phyloP scores from a whole-genome alignment of 2,329 filamentous ascomycete genomes.

The Colletotrichum kahawae region DNA sequence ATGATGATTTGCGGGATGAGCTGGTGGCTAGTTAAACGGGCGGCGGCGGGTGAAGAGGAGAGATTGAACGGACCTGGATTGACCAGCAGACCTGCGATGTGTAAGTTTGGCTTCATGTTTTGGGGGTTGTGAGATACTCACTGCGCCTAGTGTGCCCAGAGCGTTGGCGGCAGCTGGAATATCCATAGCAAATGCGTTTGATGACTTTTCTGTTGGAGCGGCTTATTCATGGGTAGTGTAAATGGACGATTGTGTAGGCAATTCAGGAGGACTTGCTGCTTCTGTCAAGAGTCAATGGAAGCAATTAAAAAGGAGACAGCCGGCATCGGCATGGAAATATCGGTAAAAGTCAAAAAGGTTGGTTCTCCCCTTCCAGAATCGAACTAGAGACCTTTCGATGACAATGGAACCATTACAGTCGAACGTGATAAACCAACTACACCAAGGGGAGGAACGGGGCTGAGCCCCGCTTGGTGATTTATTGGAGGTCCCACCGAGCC shows the following conservation, averaged over 20 bases:
- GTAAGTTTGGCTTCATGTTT: conserved; percentile 6
- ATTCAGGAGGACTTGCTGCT: background rate
- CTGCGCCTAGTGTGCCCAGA: conserved; percentile 64
- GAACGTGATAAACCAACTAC: conserved; percentile 24
- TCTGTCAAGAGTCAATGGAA: background rate
- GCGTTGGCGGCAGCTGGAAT: conserved; percentile 60
- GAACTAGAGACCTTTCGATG: conserved; percentile 23
- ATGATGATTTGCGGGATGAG: conserved; percentile 73
- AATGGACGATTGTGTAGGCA: background rate
- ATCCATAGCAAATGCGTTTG: conserved; percentile 47
- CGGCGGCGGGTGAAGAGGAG: background rate
- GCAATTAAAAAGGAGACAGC: background rate
- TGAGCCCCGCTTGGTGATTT: conserved; percentile 6
- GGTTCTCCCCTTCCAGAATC: conserved; percentile 20
- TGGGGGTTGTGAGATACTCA: conserved; percentile 28
- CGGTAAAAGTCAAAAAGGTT: conserved; percentile 25
- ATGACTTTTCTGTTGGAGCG: background rate
- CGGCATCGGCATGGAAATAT: background rate
- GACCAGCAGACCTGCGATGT: conserved; percentile 64
- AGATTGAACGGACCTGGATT: conserved; percentile 52
- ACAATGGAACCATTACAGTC: conserved; percentile 21
- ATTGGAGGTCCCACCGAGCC: fast-evolving
- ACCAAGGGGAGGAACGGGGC: conserved; percentile 14
- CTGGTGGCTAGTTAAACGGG: conserved; percentile 36
- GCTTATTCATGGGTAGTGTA: background rate